Base-by-base conservation (phyloP, 257 asterid species). In the Solanum piurae region DNA sequence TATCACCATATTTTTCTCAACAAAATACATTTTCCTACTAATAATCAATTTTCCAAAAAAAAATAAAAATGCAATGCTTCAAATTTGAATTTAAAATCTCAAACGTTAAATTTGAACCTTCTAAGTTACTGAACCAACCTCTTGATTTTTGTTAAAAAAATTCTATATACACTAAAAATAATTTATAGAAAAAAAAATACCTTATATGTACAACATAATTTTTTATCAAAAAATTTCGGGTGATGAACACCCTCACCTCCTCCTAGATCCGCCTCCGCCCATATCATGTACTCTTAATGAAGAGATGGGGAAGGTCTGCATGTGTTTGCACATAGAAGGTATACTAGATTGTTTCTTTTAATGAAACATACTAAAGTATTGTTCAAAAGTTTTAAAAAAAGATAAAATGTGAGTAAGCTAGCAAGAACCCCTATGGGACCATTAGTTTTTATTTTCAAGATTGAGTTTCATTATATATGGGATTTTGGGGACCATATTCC, bases 331-430 rank as follows among this genome's bases (percentile, higher is more conserved):
- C 64, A 44, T 42, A 79, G 37, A 44, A 25, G 84, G 58, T 76
- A 40, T 76, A 40, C 84, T 8, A 40, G 87, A 86, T 92, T 94
- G 97, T 92, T 94, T 90, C 95, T 92, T 94, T 94, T 92, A 93
- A 93, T 94, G 95, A 92, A 94, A 93, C 95, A 94, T 90, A 8
- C 42, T 86, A 90, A 77, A 58, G 89, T 18, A 83, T 29, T 55
- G 85, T 79, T 77, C 66, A 83, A 86, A 86, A 42, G 74, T 11
- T 84, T 62, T 29, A 29, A 4, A n/a, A 75, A 87, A 46, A 58
- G 37, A 89, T 27, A 52, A 79, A 58, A 86, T 38, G 38, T 73
- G 31, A 13, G 71, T 12, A 76, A 76, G 36, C 60, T 40, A 76
- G 36, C 83, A 25, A 77, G 62, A 42, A 77, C n/a, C 44, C 42